Evolutionary conservation across 148 eudicot species (phyloP).

Genomic region (Amaranthus hypochondriacus): DNA sequence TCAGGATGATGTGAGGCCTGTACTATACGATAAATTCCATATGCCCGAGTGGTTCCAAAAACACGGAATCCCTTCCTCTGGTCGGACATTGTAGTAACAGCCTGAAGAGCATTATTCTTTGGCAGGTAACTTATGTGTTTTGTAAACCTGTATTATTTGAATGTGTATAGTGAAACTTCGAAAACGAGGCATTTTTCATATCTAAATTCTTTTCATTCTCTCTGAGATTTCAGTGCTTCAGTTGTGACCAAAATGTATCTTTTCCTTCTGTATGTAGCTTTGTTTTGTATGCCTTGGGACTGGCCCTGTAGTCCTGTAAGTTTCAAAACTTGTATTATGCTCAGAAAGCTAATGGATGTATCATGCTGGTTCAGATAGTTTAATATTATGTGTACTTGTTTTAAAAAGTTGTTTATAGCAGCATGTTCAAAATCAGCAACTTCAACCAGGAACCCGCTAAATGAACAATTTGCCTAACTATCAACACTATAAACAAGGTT

Average conservation of each 20-base stretch:
- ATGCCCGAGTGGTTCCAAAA: conserved; percentile 98
- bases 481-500: too few relatives aligned
- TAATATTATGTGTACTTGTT: too few relatives aligned
- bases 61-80: conserved; percentile 74
- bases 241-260: conserved; percentile 2
- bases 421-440: too few relatives aligned
- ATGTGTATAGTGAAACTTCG: conserved; percentile 43
- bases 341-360: conserved; percentile 19
- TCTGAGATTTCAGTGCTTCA: conserved; percentile 20
- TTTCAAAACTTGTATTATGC: conserved; percentile 28
- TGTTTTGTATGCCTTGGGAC: conserved; percentile 25
- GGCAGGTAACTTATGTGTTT: conserved; percentile 27
- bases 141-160: conserved; percentile 24
- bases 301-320: conserved; percentile 24
- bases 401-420: too few relatives aligned
- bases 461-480: too few relatives aligned
- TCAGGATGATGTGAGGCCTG: conserved; percentile 73
- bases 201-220: conserved; percentile 11
- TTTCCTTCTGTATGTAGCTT: conserved; percentile 27
- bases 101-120: conserved; percentile 15
- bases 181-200: conserved; percentile 12
- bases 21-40: conserved; percentile 72
- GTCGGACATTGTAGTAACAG: conserved; percentile 39
- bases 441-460: too few relatives aligned
- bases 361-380: conserved; percentile 9